Evolutionary conservation across 2,329 filamentous ascomycete species (phyloP), one percentile per base, ranked within the genome.

Genomic region (Cytospora paraplurivora): DNA sequence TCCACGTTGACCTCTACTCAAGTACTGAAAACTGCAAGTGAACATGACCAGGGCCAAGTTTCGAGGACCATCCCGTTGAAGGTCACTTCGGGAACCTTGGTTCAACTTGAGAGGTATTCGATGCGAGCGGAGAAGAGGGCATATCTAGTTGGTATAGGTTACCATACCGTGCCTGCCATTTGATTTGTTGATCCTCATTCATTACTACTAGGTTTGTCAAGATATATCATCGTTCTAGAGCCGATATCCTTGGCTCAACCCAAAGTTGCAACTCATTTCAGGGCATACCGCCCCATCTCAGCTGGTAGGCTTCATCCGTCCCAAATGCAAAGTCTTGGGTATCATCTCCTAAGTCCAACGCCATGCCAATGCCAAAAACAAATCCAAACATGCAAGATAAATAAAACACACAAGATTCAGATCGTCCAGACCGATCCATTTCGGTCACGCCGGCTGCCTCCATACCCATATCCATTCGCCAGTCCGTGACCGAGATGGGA

Each of bases 381-480:
- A 27, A 27, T 27, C 27, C 27, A 27, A 27, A 27, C 27, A 27
- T 27, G 27, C 27, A 47, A 4, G 21, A 21, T 15, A n/a, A 21
- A 12, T 1, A 6, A 44, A 44, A n/a, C n/a, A n/a, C 12, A 47
- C 17, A 44, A 44, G 3, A 44, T n/a, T 54, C 54, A 58, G 8
- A 55, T 19, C 4, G 59, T 50, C 41, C 33, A n/a, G 8, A n/a
- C 34, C n/a, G 55, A 59, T 12, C 50, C 32, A 8, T 6, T 52
- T 33, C 41, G 13, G 17, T 37, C 8, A 11, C 38, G 33, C 37
- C 34, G 32, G 11, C 59, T 37, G 11, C 59, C 47, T 27, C 33
- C 35, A 5, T 52, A 44, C 1, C 56, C 41, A n/a, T 60, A 52
- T 7, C 62, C 57, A 56, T 62, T 34, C 4, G 55, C n/a, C 17